These are phyloP conservation scores for Acacia crassicarpa DNA, from an alignment of 306 rosid genomes.

Conservation along the genomic window DNA sequence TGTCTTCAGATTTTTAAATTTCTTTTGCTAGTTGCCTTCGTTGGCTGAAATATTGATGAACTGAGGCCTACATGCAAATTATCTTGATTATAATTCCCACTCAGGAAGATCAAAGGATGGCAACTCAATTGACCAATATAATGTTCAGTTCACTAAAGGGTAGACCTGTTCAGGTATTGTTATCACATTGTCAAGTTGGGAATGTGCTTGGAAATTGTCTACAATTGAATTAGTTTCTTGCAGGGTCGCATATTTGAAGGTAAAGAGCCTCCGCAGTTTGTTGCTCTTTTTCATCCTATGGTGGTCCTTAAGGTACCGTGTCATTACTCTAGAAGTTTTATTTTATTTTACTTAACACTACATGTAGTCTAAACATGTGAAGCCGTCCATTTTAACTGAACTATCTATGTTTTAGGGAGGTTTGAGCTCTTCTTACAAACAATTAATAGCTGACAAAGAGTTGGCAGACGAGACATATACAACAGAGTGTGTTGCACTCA, in stretches of 20 bases:
- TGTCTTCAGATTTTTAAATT: neutral
- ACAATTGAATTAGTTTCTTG: conserved; percentile 39
- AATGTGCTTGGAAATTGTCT: conserved; percentile 27
- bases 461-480: conserved; percentile 77
- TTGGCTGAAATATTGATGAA: conserved; percentile 11
- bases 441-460: conserved; percentile 54
- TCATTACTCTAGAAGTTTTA: conserved; percentile 8
- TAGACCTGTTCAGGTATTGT: conserved; percentile 89
- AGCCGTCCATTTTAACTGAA: conserved; percentile 13
- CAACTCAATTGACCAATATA: conserved; percentile 64
- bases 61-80: conserved; percentile 1
- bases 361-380: conserved; percentile 21
- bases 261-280: conserved; percentile 86
- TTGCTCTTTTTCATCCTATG: conserved; percentile 95
- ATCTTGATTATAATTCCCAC: conserved; percentile 30
- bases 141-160: conserved; percentile 84
- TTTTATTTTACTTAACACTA: neutral
- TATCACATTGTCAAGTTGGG: conserved; percentile 31
- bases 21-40: neutral
- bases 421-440: conserved; percentile 82
- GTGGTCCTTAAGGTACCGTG: conserved; percentile 76
- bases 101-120: conserved; percentile 77
- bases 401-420: conserved; percentile 72
- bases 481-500: conserved; percentile 66
- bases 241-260: conserved; percentile 89